Evolutionary conservation across 2,329 filamentous ascomycete species (phyloP), one percentile per base, ranked within the genome.

Genomic region (Emydomyces testavorans): DNA sequence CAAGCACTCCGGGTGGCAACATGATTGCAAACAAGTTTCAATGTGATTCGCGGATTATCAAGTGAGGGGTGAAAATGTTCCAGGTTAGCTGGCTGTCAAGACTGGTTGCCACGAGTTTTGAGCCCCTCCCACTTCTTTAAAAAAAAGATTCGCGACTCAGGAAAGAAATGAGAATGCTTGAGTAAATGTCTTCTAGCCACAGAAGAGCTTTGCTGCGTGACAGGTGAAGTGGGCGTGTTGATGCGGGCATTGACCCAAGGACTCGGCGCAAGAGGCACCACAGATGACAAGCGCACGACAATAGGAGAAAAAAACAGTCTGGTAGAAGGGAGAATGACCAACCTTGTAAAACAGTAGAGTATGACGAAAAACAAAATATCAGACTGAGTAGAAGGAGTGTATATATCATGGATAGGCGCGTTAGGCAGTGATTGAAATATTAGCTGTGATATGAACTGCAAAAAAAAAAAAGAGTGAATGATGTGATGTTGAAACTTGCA

Each of bases 401-500:
- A 31, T 13, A 11, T 23, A 42, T 16, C 24, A 29, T 11, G n/a
- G 28, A 15, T n/a, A 31, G 39, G 35, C 20, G 21, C 15, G 43
- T 21, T 21, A 23, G 28, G 21, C 10, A 38, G 7, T 13, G 18
- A 28, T 16, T 23, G 34, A 11, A 32, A 29, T 21, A 39, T 8
- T 15, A 36, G 16, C 24, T 10, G 13, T 29, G 26, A 21, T 16
- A n/a, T 18, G n/a, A 26, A 20, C 20, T 23, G 31, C 20, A 18
- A 40, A 10, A 29, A 39, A 16, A 32, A 7, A 40, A 34, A 41
- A 41, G 41, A 24, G 34, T 20, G 20, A 28, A 48, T 16, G 35
- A 40, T 32, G 35, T 28, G 44, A 47, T 46, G 42, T 37, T 47
- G 44, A 47, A 40, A 40, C 44, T 26, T 11, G 44, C 44, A 40